Base-by-base conservation (phyloP, 2,329 filamentous ascomycete species). In the Paramyrothecium sp. region DNA sequence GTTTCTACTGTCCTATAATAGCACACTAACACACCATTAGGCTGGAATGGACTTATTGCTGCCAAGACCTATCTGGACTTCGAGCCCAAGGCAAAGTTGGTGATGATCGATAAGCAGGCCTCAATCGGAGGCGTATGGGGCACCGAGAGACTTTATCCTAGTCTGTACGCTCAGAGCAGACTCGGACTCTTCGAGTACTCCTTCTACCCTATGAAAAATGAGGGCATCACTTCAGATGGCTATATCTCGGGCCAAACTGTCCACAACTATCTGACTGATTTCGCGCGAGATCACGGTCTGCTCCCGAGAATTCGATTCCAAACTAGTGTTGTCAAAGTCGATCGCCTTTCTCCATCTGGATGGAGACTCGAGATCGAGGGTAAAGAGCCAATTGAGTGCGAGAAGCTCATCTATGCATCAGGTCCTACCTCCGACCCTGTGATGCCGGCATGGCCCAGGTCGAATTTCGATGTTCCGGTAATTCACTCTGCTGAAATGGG, bases 101-200 rank as follows among this genome's bases (percentile, higher is more conserved):
- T 69, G 22, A 44, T 70, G 13, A 13, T 70, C 33, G 67, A 70
- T 51, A 55, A 67, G 10, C 49, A 64, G 11, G 49, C 34, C 7
- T 58, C 65, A 0, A 61, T 70, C 20, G 68, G 68, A 2, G 68
- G 68, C 3, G 58, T 63, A 2, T 70, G 68, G 68, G 60, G 57
- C 33, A 53, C 41, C 1, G 67, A 69, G 50, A 67, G 58, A 57
- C 61, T 70, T 19, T 70, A 70, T 38, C 67, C 67, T 2, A 68
- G 41, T 33, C 60, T 70, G 7, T 66, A 55, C n/a, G 73, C 73
- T 4, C 70, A 75, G 60, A 67, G 73, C 54, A 68, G 64, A 22
- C 60, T 63, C 57, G 66, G 67, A 1, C 60, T 67, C 3, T 75
- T 75, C 58, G 64, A 76, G 41, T 75, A 73, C 60, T 65, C 67